Conservation (phyloP, 73 alveolate genomes). For the Tetrahymena elliotti region DNA sequence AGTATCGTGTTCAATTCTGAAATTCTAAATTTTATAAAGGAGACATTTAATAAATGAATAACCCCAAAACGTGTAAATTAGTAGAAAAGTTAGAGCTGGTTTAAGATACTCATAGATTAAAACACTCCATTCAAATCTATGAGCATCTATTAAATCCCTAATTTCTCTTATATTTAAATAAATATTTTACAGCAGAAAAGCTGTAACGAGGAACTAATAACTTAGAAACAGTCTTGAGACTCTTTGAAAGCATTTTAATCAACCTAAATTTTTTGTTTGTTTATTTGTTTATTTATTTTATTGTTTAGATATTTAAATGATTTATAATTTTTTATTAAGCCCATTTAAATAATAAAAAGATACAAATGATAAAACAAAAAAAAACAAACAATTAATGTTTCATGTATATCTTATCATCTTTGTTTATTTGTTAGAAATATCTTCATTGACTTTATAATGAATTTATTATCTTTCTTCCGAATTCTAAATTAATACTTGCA, state of each 20-base stretch:
- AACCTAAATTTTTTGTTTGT: not conserved
- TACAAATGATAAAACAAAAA: too few species aligned
- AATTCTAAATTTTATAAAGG: not conserved
- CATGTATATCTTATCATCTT: too few species aligned
- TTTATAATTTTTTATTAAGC: not conserved
- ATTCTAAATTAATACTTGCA: not conserved
- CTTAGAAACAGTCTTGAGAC: not conserved
- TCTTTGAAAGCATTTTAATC: not conserved
- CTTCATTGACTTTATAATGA: too few species aligned
- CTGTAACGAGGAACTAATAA: not conserved
- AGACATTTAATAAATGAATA: not conserved
- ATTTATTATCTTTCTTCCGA: not conserved
- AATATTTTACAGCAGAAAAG: not conserved
- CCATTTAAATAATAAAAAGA: not conserved
- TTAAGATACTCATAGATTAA: not conserved
- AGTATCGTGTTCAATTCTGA: constrained; percentile 89
- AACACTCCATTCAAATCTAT: too few species aligned
- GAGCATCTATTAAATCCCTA: not conserved
- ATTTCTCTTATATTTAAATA: not conserved
- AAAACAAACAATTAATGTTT: too few species aligned
- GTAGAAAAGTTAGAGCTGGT: not conserved
- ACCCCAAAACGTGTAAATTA: not conserved
- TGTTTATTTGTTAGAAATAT: too few species aligned
- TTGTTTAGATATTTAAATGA: not conserved
- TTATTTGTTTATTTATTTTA: not conserved